Percentiles rank a stretch among this genome's conserved stretches.
phyloP scores from a whole-genome alignment of 768 basidiomycete species.

The Psilocybe cubensis region DNA sequence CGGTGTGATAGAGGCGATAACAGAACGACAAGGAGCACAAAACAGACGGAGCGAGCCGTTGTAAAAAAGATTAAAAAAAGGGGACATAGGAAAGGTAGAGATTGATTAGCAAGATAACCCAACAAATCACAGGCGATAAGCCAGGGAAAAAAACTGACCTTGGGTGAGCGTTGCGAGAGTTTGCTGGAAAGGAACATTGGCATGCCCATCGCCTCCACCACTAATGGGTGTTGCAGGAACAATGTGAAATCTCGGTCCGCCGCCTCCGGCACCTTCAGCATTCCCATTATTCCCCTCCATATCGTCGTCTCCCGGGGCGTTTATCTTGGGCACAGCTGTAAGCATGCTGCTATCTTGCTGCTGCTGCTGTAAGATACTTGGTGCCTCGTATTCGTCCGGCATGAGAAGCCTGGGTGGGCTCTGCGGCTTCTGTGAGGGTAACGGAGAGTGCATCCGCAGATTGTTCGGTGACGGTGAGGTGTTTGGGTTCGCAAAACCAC shows the following conservation, averaged over 20 bases:
- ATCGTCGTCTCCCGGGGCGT: conserved; percentile 48
- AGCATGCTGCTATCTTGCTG: not conserved
- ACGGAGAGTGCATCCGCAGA: conserved; percentile 19
- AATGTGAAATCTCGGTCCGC: conserved; percentile 69
- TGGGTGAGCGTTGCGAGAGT: conserved; percentile 53
- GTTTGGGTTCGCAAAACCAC: not conserved
- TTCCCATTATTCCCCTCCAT: conserved; percentile 4
- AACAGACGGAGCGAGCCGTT: not conserved
- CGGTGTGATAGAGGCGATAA: not conserved
- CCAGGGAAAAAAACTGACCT: conserved; percentile 44
- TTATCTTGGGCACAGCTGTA: conserved; percentile 37
- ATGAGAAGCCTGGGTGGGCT: conserved; percentile 63
- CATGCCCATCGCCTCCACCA: conserved; percentile 53
- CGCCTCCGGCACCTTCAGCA: conserved; percentile 20
- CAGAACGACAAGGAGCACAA: not conserved
- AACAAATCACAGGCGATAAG: not conserved
- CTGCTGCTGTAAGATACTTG: not conserved
- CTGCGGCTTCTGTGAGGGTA: conserved; percentile 50
- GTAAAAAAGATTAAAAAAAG: not conserved
- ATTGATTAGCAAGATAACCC: not conserved
- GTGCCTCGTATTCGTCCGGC: conserved; percentile 42
- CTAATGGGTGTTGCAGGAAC: conserved; percentile 84
- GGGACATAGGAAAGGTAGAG: not conserved
- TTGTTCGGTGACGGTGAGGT: conserved; percentile 6
- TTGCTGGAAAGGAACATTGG: conserved; percentile 52